phyloP scores from a whole-genome alignment of 768 basidiomycete genomes.

The Porpolomopsis calyptriformis region DNA sequence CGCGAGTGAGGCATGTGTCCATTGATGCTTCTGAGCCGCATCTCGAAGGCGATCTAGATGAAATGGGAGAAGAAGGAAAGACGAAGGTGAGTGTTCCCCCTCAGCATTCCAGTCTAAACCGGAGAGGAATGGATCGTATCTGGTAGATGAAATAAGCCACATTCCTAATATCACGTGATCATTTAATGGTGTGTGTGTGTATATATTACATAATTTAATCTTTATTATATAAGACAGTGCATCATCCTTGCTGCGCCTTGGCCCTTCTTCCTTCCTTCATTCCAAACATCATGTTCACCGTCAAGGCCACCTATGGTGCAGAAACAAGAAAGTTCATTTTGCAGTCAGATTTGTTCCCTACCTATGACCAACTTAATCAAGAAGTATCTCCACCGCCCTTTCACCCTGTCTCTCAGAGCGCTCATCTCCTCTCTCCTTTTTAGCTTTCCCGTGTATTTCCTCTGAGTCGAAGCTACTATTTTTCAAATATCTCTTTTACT shows the following conservation, averaged over 20 bases:
- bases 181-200: too few relatives aligned
- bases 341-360: conserved; percentile 42
- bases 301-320: conserved; percentile 66
- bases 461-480: conserved; percentile 45
- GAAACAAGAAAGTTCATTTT: conserved; percentile 65
- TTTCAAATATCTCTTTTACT: conserved; percentile 62
- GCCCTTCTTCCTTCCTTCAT: conserved; percentile 13
- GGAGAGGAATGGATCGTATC: conserved; percentile 45
- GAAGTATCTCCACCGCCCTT: conserved; percentile 38
- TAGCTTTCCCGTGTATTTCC: conserved; percentile 68
- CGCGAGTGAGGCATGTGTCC: conserved; percentile 28
- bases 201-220: too few relatives aligned
- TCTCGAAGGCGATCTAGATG: conserved; percentile 50
- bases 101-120: conserved; percentile 48
- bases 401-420: conserved; percentile 5
- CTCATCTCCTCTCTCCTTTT: conserved; percentile 17
- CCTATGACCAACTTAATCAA: conserved; percentile 46
- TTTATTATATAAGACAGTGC: conserved; percentile 4
- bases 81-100: conserved; percentile 34
- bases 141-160: conserved; percentile 36
- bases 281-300: conserved; percentile 49
- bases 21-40: conserved; percentile 41
- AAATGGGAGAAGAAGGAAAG: conserved; percentile 49
- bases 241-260: conserved; percentile 2
- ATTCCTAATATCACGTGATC: conserved; percentile 3